Base-by-base conservation (phyloP, 257 asterid genomes). In the Echites panduratus region DNA sequence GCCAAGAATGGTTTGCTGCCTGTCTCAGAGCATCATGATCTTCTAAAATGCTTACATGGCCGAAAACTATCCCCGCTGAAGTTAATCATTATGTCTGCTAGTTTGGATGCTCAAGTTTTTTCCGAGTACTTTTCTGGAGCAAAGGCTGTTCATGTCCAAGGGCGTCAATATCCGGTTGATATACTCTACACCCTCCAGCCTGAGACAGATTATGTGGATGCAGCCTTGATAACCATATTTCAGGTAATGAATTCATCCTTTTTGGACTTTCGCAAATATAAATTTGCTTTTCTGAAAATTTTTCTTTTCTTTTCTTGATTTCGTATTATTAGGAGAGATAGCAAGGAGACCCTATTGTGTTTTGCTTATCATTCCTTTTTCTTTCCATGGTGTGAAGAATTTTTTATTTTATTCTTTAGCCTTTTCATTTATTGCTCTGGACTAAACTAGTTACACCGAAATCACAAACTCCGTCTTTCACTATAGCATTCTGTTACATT, bases 31-130 rank as follows among this genome's bases (percentile, higher is more conserved):
- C 79, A 78, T 70, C 84, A 56, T 78, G 80, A 82, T 79, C 47
- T 71, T n/a, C 69, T 82, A 56, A 88, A 83, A 78, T 82, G 78
- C 50, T 40, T 70, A 69, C 82, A 44, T 65, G 87, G 87, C 78
- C 87, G 82, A 79, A 87, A 78, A 54, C 73, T 83, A 44, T 68
- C 86, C 76, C 97, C 97, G 2, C 78, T 94, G 86, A 94, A 89
- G 85, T 80, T 94, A 71, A 79, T 94, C 74, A 85, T 94, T 74
- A 94, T 94, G 99, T 94, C 99, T 50, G 99, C 99, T 77, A 94
- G 99, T 88, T 71, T 94, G 82, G 97, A 94, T 74, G 97, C 97
- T 70, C 89, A 79, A 43, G 80, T 81, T 48, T 94, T 94, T 77
- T 94, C 96, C 1, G 91, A 88, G 81, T 94, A 87, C 84, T 94